These are phyloP conservation scores for Saccharomycopsis fermentans DNA, from an alignment of 805 yeast species.

Conservation along the genomic window DNA sequence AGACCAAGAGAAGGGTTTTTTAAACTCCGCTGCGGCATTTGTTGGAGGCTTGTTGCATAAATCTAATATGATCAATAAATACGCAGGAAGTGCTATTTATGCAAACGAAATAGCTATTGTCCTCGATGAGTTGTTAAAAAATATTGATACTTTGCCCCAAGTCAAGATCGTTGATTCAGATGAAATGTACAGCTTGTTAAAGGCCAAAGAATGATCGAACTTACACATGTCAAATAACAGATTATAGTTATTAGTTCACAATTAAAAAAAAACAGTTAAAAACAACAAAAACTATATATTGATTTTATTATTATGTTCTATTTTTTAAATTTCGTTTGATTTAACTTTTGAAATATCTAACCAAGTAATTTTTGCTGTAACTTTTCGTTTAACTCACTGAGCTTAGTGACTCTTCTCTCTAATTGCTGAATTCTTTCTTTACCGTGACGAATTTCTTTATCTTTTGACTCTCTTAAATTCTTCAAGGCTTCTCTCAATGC, in stretches of 20 bases:
- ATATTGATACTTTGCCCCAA: conserved; percentile 16
- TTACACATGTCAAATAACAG: not conserved
- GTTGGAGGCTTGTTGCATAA: conserved; percentile 29
- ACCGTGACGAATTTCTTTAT: conserved; percentile 22
- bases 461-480: conserved; percentile 23
- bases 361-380: conserved; percentile 10
- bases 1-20: conserved; percentile 29
- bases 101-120: conserved; percentile 60
- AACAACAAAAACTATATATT: not conserved
- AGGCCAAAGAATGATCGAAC: not conserved
- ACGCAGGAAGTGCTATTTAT: conserved; percentile 36
- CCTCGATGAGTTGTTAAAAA: conserved; percentile 35
- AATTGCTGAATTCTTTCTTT: conserved; percentile 22
- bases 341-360: not conserved
- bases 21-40: conserved; percentile 25
- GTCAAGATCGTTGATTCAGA: conserved; percentile 17
- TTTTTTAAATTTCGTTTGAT: not conserved
- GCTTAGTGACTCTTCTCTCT: conserved; percentile 21
- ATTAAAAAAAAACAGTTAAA: not conserved
- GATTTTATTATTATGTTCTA: not conserved
- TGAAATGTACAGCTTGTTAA: conserved; percentile 1
- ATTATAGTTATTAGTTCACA: not conserved
- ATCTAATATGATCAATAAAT: conserved; percentile 12
- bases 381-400: conserved; percentile 15
- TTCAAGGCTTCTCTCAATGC: conserved; percentile 25